phyloP scores from a whole-genome alignment of 1,284 basidiomycete species.

The Phellopilus nigrolimitatus region DNA sequence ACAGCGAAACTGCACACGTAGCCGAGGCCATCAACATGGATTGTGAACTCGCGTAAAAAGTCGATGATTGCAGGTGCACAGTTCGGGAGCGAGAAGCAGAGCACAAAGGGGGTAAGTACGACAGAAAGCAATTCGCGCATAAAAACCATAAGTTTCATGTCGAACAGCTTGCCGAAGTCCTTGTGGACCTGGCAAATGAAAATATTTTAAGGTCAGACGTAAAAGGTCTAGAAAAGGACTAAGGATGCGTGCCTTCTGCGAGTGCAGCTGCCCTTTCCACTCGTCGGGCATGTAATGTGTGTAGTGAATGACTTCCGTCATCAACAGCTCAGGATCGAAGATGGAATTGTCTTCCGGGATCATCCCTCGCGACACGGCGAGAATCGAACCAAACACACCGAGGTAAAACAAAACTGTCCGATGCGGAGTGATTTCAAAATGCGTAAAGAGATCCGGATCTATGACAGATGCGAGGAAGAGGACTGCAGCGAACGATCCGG shows the following conservation, averaged over 20 bases:
- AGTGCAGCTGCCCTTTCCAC: constrained; percentile 89
- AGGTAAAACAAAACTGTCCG: constrained; percentile 93
- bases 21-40: constrained; percentile 94
- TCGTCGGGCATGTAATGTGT: constrained; percentile 94
- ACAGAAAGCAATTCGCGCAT: constrained; percentile 86
- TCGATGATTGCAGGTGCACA: constrained; percentile 90
- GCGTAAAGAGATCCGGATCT: constrained; percentile 88
- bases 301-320: constrained; percentile 87
- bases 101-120: constrained; percentile 87
- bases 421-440: constrained; percentile 92
- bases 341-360: constrained; percentile 91
- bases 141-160: constrained; percentile 86
- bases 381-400: constrained; percentile 80
- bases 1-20: constrained; percentile 98
- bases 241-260: constrained; percentile 59
- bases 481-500: constrained; percentile 95
- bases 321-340: constrained; percentile 89
- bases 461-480: constrained; percentile 86
- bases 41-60: constrained; percentile 94
- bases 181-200: constrained; percentile 63
- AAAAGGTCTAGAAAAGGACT: not conserved
- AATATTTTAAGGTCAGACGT: constrained; percentile 9
- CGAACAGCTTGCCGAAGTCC: constrained; percentile 86
- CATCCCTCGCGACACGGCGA: constrained; percentile 91
- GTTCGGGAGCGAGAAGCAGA: constrained; percentile 87